phyloP scores from a whole-genome alignment of 78 protist genomes.

The slime mould (Dictyostelium discoideum) region DNA sequence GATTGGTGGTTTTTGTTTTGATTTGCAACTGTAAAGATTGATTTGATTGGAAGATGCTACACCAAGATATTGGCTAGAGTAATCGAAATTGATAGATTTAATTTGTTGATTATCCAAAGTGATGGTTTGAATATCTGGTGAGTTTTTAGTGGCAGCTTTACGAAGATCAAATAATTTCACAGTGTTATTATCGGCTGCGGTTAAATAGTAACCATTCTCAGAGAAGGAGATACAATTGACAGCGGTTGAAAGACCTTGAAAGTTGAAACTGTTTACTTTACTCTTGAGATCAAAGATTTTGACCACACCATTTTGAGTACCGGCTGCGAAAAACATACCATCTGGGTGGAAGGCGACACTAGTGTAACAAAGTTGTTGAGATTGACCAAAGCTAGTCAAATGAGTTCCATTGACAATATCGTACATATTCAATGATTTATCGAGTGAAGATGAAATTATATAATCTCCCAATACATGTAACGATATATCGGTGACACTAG shows the following conservation, averaged over 20 bases:
- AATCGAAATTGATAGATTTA: conserved; percentile 78
- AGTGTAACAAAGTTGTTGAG: not conserved
- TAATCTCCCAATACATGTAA: conserved; percentile 86
- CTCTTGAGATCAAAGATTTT: conserved; percentile 83
- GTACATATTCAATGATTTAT: conserved; percentile 87
- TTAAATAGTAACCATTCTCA: conserved; percentile 87
- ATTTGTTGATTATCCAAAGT: not conserved
- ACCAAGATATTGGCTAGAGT: conserved; percentile 78
- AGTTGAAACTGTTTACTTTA: conserved; percentile 58
- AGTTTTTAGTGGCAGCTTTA: conserved; percentile 1
- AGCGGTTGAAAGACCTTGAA: conserved; percentile 11
- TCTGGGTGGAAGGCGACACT: conserved; percentile 94
- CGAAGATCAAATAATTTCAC: conserved; percentile 94
- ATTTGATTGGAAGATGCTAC: conserved; percentile 60
- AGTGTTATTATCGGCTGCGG: conserved; percentile 34
- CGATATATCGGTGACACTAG: conserved; percentile 67
- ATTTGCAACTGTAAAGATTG: conserved; percentile 1
- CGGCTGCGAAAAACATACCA: conserved; percentile 94
- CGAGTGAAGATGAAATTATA: conserved; percentile 77
- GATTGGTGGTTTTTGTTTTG: conserved; percentile 3
- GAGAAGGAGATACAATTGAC: conserved; percentile 78
- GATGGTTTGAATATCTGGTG: conserved; percentile 61
- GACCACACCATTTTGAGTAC: conserved; percentile 41
- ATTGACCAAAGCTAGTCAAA: not conserved
- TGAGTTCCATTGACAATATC: conserved; percentile 74